Percentiles rank a stretch among this genome's conserved stretches.
These are phyloP conservation scores for Chimonanthus salicifolius DNA, from an alignment of 164 flowering plant genomes.

Conservation along the genomic window DNA sequence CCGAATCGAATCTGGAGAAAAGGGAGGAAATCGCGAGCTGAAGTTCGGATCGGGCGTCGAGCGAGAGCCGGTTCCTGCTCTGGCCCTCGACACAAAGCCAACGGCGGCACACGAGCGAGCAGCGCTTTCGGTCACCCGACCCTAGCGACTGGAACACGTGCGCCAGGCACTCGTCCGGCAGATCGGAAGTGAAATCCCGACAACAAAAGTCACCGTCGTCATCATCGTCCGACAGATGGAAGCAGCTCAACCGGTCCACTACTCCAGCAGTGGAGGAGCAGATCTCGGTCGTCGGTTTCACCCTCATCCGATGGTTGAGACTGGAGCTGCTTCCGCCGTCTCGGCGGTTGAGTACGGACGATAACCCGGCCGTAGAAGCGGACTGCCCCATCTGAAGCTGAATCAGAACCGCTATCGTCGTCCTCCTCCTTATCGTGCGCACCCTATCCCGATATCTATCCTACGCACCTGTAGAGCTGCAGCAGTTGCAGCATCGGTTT, in stretches of 20 bases:
- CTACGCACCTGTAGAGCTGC: neutral
- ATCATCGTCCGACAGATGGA: neutral
- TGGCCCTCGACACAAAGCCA: conserved; percentile 77
- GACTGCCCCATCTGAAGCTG: conserved; percentile 49
- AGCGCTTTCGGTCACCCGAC: conserved; percentile 59
- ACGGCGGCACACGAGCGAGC: conserved; percentile 69
- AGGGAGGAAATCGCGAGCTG: conserved; percentile 32
- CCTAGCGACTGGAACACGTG: conserved; percentile 59
- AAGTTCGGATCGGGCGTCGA: conserved; percentile 56
- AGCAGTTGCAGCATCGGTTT: neutral
- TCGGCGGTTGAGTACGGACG: conserved; percentile 23
- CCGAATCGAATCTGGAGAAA: conserved; percentile 68
- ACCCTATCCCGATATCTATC: neutral
- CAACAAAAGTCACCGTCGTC: neutral
- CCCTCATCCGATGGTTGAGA: conserved; percentile 16
- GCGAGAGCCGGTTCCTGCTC: conserved; percentile 66
- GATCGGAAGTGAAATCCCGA: conserved; percentile 37
- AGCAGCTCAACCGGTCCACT: neutral
- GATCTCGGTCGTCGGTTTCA: conserved; percentile 19
- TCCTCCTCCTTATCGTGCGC: neutral
- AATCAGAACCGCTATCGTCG: neutral
- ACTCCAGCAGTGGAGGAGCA: conserved; percentile 18
- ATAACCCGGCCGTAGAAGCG: conserved; percentile 29
- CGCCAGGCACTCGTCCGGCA: conserved; percentile 89
- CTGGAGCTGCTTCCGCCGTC: conserved; percentile 4